A percentile compares a stretch with the other conserved stretches of the same genome.
Conservation (phyloP, 2,329 filamentous ascomycete genomes). For the Teratosphaeria destructans region DNA sequence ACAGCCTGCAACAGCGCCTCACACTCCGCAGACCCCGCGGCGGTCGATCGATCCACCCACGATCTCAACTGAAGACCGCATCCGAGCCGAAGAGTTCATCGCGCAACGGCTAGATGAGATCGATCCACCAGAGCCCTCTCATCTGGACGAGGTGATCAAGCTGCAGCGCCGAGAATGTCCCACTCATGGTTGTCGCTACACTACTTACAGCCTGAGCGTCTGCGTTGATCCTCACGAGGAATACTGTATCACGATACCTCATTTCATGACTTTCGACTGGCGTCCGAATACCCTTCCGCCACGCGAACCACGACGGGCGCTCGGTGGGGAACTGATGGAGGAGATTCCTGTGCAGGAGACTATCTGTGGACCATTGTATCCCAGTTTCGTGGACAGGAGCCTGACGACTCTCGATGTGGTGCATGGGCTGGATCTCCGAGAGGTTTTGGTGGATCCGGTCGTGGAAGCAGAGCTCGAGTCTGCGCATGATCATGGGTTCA, state of each 20-base stretch:
- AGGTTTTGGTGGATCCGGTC: background rate
- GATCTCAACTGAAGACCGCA: background rate
- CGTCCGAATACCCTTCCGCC: background rate
- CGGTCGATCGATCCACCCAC: background rate
- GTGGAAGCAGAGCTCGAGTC: background rate
- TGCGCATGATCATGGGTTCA: background rate
- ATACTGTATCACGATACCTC: background rate
- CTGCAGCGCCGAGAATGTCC: background rate
- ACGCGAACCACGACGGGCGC: background rate
- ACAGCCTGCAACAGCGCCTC: background rate
- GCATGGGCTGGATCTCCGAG: background rate
- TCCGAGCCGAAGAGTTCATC: background rate
- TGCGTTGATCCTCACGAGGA: background rate
- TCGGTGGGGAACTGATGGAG: background rate
- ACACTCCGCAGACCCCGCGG: background rate
- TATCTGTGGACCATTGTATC: background rate
- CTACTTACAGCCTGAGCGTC: background rate
- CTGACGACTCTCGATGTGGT: background rate
- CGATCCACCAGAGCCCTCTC: background rate
- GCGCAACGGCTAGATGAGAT: background rate
- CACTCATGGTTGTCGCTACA: background rate
- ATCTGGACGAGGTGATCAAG: background rate
- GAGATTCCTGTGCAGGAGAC: background rate
- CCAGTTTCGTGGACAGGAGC: background rate
- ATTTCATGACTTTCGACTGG: background rate